Percentiles rank a stretch among this genome's conserved stretches.
Conservation (phyloP, 2,329 filamentous ascomycete genomes). For the Nakataea oryzae region DNA sequence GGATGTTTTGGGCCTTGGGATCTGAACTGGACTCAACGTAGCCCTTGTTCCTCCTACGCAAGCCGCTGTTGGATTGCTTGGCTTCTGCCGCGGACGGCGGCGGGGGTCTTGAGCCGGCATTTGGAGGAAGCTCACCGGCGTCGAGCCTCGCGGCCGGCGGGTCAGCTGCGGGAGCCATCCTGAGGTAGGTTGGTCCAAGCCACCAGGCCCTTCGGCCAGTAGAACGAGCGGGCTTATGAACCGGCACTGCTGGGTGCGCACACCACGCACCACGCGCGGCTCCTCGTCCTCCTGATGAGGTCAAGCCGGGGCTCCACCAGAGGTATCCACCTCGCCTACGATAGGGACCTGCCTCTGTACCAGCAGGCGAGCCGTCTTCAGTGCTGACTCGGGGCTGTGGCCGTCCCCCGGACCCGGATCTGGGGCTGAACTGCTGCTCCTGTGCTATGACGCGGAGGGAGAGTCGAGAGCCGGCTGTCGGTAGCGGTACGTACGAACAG, state of each 20-base stretch:
- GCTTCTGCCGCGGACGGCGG: neutral
- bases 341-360: neutral
- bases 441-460: neutral
- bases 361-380: neutral
- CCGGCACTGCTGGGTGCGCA: neutral
- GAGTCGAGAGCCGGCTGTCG: no score
- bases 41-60: neutral
- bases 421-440: neutral
- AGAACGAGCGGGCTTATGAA: neutral
- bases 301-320: neutral
- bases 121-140: neutral
- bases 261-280: neutral
- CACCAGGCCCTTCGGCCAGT: no score
- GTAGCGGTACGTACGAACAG: no score
- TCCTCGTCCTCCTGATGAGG: neutral
- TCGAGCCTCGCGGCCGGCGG: no score
- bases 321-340: neutral
- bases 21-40: neutral
- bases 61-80: neutral
- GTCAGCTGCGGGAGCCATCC: neutral
- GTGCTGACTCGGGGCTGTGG: neutral
- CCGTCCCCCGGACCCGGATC: neutral
- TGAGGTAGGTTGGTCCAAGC: neutral
- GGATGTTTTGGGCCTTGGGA: slow-evolving; percentile 35
- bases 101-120: neutral